Conservation (phyloP, 1,284 basidiomycete genomes). For the Sparassis latifolia region DNA sequence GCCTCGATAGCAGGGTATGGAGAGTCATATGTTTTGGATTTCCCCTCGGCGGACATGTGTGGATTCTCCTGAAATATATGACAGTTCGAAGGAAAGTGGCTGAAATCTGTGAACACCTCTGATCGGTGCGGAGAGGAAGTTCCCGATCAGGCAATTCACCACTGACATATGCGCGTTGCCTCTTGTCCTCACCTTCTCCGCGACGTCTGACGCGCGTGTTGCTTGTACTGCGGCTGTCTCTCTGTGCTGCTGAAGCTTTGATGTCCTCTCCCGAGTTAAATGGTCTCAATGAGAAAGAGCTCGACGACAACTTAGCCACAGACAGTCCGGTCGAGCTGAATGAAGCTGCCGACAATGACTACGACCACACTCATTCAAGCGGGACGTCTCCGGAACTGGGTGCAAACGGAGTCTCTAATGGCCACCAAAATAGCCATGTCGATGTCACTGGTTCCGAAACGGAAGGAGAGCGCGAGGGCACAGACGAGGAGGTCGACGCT, state of each 20-base stretch:
- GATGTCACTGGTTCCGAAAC: constrained; percentile 1
- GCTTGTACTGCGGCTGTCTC: not conserved
- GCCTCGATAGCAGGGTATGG: not conserved
- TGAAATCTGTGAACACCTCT: too few species aligned
- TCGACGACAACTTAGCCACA: constrained; percentile 6
- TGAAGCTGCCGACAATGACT: constrained; percentile 4
- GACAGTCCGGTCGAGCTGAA: constrained; percentile 19
- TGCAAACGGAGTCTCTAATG: not conserved
- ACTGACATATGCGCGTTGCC: not conserved
- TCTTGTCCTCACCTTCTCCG: too few species aligned
- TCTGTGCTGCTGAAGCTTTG: not conserved
- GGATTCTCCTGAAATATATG: too few species aligned
- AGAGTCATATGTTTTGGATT: too few species aligned
- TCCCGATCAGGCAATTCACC: not conserved
- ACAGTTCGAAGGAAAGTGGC: too few species aligned
- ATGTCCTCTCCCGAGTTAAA: constrained; percentile 9
- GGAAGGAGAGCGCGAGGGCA: not conserved
- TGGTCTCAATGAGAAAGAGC: constrained; percentile 5
- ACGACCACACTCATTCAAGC: not conserved
- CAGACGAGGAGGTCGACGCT: not conserved
- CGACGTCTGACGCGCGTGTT: not conserved
- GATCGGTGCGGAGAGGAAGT: not conserved
- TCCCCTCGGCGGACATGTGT: too few species aligned
- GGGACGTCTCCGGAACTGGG: not conserved
- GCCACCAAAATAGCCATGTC: not conserved